A percentile compares a stretch with the other conserved stretches of the same genome.
phyloP scores from a whole-genome alignment of 1,284 basidiomycete genomes.

The Puccinia triticina region DNA sequence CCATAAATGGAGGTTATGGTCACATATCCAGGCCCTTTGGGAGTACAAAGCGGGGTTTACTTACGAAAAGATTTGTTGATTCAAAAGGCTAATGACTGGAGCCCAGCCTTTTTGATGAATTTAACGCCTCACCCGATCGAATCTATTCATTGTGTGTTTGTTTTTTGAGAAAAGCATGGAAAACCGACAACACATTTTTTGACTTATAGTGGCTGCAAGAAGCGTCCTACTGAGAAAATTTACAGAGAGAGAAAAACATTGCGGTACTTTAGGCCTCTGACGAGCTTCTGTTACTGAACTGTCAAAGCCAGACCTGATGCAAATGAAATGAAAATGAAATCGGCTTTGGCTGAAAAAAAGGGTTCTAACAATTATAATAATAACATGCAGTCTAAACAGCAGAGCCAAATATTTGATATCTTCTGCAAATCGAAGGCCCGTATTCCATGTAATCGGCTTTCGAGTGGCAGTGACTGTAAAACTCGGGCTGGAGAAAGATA shows the following conservation, averaged over 20 bases:
- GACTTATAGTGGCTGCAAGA: neutral
- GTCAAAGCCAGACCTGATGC: neutral
- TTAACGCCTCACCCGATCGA: neutral
- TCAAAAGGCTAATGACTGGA: no score
- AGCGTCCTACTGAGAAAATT: neutral
- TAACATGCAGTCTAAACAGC: constrained; percentile 49
- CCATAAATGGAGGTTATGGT: no score
- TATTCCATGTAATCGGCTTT: constrained; percentile 97
- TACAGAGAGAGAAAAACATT: neutral
- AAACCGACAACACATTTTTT: neutral
- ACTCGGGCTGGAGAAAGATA: constrained; percentile 73
- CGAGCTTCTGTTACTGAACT: neutral
- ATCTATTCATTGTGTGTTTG: neutral
- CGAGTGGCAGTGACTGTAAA: constrained; percentile 95
- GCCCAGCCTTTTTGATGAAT: no score
- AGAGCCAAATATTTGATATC: constrained; percentile 86
- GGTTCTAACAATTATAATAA: neutral
- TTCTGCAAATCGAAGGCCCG: constrained; percentile 89
- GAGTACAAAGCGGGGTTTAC: no score
- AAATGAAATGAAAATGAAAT: neutral
- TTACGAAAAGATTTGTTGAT: no score
- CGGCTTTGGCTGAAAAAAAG: neutral
- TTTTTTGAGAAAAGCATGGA: neutral
- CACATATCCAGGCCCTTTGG: no score
- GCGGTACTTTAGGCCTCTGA: neutral